A percentile compares a stretch with the other conserved stretches of the same genome.
Evolutionary conservation across 306 rosid genomes (phyloP).

Genomic region (Lotus japonicus): DNA sequence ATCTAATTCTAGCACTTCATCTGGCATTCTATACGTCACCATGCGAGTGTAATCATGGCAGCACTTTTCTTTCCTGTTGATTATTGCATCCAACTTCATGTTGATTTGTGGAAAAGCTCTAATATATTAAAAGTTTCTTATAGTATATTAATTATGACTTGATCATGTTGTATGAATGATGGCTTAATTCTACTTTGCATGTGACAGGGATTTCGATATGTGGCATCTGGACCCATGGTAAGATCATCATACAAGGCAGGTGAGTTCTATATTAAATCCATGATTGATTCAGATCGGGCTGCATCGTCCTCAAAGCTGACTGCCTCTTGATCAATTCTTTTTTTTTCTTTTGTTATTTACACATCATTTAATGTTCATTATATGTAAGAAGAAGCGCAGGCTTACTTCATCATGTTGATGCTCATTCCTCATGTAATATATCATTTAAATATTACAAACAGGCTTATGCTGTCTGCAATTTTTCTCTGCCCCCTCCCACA

Average conservation of each 20-base stretch:
- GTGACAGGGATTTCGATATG: conserved; percentile 79
- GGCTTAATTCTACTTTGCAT: conserved; percentile 18
- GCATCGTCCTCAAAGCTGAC: conserved; percentile 48
- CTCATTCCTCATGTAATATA: conserved; percentile 12
- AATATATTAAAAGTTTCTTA: neutral
- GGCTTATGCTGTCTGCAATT: conserved; percentile 1
- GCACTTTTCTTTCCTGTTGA: neutral
- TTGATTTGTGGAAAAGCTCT: conserved; percentile 3
- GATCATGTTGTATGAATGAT: conserved; percentile 23
- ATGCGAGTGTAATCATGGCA: conserved; percentile 18
- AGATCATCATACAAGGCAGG: conserved; percentile 95
- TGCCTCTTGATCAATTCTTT: conserved; percentile 24
- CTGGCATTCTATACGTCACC: conserved; percentile 14
- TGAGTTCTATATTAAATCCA: conserved; percentile 87
- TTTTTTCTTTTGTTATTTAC: neutral
- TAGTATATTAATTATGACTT: conserved; percentile 2
- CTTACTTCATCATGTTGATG: conserved; percentile 24
- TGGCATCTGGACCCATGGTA: conserved; percentile 95
- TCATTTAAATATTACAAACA: neutral
- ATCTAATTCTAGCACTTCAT: neutral
- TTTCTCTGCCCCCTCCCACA: neutral
- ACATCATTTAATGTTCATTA: conserved; percentile 19
- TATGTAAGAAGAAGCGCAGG: conserved; percentile 18
- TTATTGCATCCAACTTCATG: conserved; percentile 14
- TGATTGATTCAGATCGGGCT: conserved; percentile 86